A percentile compares a stretch with the other conserved stretches of the same genome.
phyloP scores from a whole-genome alignment of 2,329 filamentous ascomycete species.

The Phymatotrichopsis omnivora region DNA sequence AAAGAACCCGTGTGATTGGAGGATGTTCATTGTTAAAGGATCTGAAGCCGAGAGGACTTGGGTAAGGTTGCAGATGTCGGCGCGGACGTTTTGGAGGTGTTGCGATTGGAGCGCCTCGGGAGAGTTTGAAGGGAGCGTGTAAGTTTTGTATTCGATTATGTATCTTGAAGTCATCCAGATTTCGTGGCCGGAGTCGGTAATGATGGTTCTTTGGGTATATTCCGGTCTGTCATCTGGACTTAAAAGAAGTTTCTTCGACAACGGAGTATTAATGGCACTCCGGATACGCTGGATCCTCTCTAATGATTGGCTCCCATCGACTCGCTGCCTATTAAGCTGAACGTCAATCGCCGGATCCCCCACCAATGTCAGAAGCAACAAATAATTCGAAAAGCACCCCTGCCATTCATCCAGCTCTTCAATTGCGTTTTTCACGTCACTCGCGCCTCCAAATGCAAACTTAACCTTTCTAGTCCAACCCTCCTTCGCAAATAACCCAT shows the following conservation, averaged over 20 bases:
- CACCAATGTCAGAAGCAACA: slow-evolving; percentile 34
- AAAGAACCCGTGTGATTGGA: slow-evolving; percentile 28
- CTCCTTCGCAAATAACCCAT: slow-evolving; percentile 9
- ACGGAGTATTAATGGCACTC: slow-evolving; percentile 19
- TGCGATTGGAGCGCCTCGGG: neutral
- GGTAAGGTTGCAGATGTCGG: slow-evolving; percentile 24
- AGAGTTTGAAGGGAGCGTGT: neutral
- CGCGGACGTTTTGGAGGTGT: slow-evolving; percentile 21
- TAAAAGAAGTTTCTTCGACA: slow-evolving; percentile 1
- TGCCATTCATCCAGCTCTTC: slow-evolving; percentile 34
- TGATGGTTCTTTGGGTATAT: no score
- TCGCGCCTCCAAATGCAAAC: slow-evolving; percentile 24
- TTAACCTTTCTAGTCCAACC: slow-evolving; percentile 9
- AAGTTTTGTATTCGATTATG: no score
- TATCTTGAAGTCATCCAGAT: no score
- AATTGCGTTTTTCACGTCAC: slow-evolving; percentile 31
- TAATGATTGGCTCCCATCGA: slow-evolving; percentile 9
- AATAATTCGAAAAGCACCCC: slow-evolving; percentile 33
- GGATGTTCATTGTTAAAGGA: slow-evolving; percentile 27
- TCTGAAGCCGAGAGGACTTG: slow-evolving; percentile 28
- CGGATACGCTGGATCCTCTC: slow-evolving; percentile 12
- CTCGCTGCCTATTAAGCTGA: slow-evolving; percentile 20
- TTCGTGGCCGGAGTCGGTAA: neutral
- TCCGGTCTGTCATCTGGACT: neutral
- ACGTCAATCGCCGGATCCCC: slow-evolving; percentile 30